Base-by-base conservation (phyloP, 768 basidiomycete species). In the Chalciporus piperatus region DNA sequence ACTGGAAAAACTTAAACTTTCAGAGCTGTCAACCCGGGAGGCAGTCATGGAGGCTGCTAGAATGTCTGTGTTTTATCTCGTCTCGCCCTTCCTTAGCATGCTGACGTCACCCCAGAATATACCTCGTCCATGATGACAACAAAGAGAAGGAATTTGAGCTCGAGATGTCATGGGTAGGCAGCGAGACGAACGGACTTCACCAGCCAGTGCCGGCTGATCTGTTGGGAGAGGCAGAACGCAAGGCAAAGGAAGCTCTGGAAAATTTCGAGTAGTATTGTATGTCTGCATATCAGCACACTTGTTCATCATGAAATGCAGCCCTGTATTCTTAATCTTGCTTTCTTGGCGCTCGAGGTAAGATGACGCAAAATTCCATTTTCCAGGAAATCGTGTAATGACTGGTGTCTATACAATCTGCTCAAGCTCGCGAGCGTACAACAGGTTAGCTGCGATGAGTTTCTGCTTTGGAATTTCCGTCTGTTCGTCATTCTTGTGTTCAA, bases 121-220 rank as follows among this genome's bases (percentile, higher is more conserved):
- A 99, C 71, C 82, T 92, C 37, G 94, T 97, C 14, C 97, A 99
- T 65, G 96, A 98, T 56, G 97, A 98, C 66, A 85, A 90, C 55
- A 97, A 98, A 70, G 95, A 98, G 74, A 98, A 98, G 67, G 91
- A 95, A 45, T 98, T 99, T 57, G 97, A 98, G 67, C 81, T 99
- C 23, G 97, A 99, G 72, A 83, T 99, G 80, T 90, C 94, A 32
- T 99, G 97, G 97, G 85, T 98, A 52, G 84, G 93, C 35, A 78
- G 83, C 30, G 92, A 96, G 71, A 90, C 88, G 28, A 82, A 84
- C 27, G 83, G 84, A 47, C 67, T 85, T 43, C 94, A 98, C 70
- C 76, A 82, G 22, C 80, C 84, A 22, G 92, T 99, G 48, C 97
- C 97, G 42, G 80, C 80, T 54, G 94, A 94, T 28, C 74, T 98